These are phyloP conservation scores for Sarocladiaceae sp. DNA, from an alignment of 2,329 filamentous ascomycete genomes.

Conservation along the genomic window DNA sequence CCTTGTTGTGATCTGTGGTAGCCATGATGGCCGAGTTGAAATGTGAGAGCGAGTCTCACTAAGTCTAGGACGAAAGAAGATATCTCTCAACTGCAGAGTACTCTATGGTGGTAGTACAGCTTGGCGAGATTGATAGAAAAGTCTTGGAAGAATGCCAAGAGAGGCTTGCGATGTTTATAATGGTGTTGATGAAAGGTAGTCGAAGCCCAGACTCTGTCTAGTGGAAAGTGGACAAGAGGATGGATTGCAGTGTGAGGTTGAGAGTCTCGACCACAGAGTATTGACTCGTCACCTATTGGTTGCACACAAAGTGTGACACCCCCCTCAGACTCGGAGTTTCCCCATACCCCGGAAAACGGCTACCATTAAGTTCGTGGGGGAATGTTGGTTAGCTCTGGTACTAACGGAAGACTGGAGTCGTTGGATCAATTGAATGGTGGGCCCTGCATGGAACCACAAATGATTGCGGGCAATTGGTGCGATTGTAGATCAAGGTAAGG, in stretches of 20 bases:
- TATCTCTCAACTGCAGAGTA: no score
- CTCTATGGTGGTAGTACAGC: no score
- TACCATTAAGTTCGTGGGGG: conserved; percentile 11
- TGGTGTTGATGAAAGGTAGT: neutral
- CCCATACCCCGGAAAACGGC: conserved; percentile 18
- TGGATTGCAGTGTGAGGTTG: neutral
- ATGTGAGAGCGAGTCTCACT: no score
- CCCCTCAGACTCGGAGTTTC: neutral
- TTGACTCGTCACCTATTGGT: neutral
- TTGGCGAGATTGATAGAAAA: no score
- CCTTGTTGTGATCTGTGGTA: no score
- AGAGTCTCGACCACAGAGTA: neutral
- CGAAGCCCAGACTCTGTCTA: no score
- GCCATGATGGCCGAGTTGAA: no score
- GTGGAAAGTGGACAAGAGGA: no score
- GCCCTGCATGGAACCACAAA: neutral
- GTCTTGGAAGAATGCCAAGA: neutral
- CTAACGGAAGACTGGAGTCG: no score
- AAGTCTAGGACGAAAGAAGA: no score
- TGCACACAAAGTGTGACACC: conserved; percentile 1
- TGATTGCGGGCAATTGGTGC: neutral
- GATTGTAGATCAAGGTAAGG: no score
- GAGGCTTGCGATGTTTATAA: neutral
- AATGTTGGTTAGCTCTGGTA: neutral
- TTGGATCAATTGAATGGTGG: neutral